phyloP scores from a whole-genome alignment of 2,329 filamentous ascomycete genomes.

The Cladosporium phlei region DNA sequence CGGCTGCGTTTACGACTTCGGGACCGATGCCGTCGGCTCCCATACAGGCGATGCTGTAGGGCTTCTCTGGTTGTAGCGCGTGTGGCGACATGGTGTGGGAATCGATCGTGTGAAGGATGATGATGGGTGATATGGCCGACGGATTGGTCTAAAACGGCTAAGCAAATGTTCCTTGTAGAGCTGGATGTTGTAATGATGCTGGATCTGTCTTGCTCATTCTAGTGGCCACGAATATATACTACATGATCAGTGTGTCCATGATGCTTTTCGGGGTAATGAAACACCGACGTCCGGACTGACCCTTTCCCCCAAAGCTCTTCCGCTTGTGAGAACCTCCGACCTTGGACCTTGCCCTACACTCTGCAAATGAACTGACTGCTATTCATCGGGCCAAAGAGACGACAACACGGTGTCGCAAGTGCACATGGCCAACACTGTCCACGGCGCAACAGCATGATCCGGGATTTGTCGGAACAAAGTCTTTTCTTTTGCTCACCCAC shows the following conservation, averaged over 20 bases:
- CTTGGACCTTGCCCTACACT: conserved; percentile 10
- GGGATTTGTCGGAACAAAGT: conserved; percentile 1
- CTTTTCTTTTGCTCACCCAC: background rate
- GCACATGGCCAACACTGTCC: conserved; percentile 3
- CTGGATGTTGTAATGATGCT: background rate
- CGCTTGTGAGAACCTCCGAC: conserved; percentile 3
- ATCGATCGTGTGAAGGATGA: too few relatives aligned
- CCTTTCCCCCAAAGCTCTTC: conserved; percentile 3
- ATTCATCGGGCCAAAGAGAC: background rate
- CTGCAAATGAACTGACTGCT: background rate
- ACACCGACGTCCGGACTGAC: conserved; percentile 5
- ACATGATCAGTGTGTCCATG: background rate
- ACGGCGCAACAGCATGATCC: background rate
- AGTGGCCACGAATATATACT: conserved; percentile 13
- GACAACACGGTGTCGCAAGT: background rate
- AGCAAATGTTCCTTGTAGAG: too few relatives aligned
- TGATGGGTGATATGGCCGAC: too few relatives aligned
- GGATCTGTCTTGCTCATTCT: too few relatives aligned
- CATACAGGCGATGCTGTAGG: conserved; percentile 57
- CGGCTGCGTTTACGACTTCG: conserved; percentile 61
- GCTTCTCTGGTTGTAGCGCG: conserved; percentile 31
- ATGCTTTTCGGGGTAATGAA: background rate
- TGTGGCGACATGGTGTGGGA: conserved; percentile 25
- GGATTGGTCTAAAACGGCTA: too few relatives aligned
- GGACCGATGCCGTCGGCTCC: conserved; percentile 66